Evolutionary conservation across 2,329 filamentous ascomycete genomes (phyloP).

Genomic region (Colletotrichum chlorophyti): DNA sequence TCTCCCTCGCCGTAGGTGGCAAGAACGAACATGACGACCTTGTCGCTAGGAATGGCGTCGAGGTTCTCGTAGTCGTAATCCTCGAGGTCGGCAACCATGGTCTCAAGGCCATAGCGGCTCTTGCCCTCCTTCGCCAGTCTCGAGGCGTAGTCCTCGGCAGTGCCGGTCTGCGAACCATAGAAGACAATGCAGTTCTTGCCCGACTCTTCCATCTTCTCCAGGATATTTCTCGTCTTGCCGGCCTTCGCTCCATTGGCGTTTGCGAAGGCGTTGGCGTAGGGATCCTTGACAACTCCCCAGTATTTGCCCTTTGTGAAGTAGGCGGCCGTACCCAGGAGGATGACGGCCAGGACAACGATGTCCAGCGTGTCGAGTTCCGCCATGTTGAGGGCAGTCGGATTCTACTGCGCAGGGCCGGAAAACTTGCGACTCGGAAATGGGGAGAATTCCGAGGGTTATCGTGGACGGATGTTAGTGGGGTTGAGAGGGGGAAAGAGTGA

Average conservation of each 20-base stretch:
- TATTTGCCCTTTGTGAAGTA: constrained; percentile 98
- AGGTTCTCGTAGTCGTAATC: constrained; percentile 98
- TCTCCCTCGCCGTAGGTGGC: constrained; percentile 98
- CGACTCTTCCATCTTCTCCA: constrained; percentile 95
- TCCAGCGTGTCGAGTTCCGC: constrained; percentile 96
- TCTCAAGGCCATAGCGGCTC: constrained; percentile 93
- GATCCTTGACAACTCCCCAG: constrained; percentile 89
- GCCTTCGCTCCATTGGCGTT: constrained; percentile 75
- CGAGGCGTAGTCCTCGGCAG: constrained; percentile 97
- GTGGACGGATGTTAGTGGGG: constrained; percentile 13
- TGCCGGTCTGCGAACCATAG: constrained; percentile 98
- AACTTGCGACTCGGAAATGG: constrained; percentile 1
- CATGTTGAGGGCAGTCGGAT: constrained; percentile 61
- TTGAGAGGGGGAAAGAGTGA: background rate
- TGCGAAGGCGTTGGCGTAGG: constrained; percentile 79
- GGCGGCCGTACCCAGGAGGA: constrained; percentile 86
- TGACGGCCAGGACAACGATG: constrained; percentile 84
- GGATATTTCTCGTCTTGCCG: constrained; percentile 87
- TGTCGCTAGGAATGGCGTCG: constrained; percentile 86
- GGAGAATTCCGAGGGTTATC: constrained; percentile 6
- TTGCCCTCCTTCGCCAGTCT: constrained; percentile 96
- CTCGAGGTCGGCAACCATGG: constrained; percentile 97
- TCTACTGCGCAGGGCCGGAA: constrained; percentile 5
- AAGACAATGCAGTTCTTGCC: constrained; percentile 98
- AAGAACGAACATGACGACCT: constrained; percentile 92